Evolutionary conservation across 805 yeast species (phyloP), one percentile per base, ranked within the genome.

Genomic region (Cyberlindnera petersonii): DNA sequence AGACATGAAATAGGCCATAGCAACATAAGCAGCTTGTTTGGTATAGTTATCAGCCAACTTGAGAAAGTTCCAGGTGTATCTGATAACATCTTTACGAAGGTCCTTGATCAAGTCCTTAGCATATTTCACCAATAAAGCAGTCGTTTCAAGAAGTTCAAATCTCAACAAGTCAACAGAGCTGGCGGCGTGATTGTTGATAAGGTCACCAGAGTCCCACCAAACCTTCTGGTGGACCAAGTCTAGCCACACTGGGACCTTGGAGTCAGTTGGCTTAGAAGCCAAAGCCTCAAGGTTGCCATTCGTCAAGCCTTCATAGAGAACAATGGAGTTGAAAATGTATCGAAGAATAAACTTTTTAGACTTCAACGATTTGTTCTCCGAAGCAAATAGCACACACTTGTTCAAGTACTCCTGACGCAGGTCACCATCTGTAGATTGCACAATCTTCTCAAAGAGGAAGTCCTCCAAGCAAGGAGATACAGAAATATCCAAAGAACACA

Each of bases 11-110:
- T 79, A 78, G 0, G 95, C 75, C 2, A 94, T 88, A 0, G 89
- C 78, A 23, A 88, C 86, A 57, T 91, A 89, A 0, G 98, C 97
- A 4, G 93, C 86, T 51, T 89, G 95, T 56, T 93, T 93, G 19
- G 95, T 77, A 35, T 88, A 75, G 36, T 80, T 74, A 56, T 93
- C 99, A 46, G 89, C 97, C 23, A 89, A 65, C 50, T 86, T 86
- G 55, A 93, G 82, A 53, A 81, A 85, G 49, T 86, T 85, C 99
- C 99, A 93, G 50, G 88, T 84, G 64, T 88, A 93, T 59, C 86
- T 87, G 59, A 93, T 86, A 30, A 93, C 77, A 50, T 88, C 95
- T 55, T 87, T 91, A 30, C 85, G 71, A 48, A 75, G 71, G 13
- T 77, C 82, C 7, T 73, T 64, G 19, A 86, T 70, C 9, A 69